These are phyloP conservation scores for Microascus cirrosus DNA, from an alignment of 2,329 filamentous ascomycete genomes.

Conservation along the genomic window DNA sequence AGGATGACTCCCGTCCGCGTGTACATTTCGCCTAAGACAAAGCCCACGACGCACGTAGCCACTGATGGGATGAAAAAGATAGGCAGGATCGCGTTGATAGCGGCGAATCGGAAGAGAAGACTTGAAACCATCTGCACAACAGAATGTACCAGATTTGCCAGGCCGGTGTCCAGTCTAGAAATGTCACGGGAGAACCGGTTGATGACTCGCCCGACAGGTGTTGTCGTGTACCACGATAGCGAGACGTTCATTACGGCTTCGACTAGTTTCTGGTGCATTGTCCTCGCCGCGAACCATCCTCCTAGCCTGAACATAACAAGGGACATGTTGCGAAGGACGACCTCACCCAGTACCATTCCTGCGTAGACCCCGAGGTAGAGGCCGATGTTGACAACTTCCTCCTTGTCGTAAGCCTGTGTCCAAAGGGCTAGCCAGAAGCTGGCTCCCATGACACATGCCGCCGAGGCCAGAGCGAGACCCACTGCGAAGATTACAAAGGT, in stretches of 20 bases:
- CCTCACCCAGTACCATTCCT: conserved; percentile 29
- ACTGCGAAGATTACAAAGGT: conserved; percentile 4
- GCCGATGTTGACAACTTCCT: conserved; percentile 28
- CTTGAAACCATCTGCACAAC: conserved; percentile 28
- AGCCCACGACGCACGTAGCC: conserved; percentile 30
- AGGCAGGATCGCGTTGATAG: conserved; percentile 39
- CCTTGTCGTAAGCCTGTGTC: conserved; percentile 14
- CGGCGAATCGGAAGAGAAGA: conserved; percentile 32
- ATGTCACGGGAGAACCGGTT: conserved; percentile 48
- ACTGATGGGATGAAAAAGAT: conserved; percentile 35
- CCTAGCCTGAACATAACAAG: conserved; percentile 41
- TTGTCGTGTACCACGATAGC: conserved; percentile 44
- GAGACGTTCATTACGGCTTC: conserved; percentile 40
- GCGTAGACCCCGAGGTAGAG: conserved; percentile 45
- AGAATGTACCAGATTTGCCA: conserved; percentile 32
- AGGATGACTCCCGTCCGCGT: conserved; percentile 31
- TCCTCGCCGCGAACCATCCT: conserved; percentile 42
- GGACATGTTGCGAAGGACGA: conserved; percentile 26
- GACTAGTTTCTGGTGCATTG: conserved; percentile 40
- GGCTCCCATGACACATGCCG: conserved; percentile 5
- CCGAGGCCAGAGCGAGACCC: neutral
- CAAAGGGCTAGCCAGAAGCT: conserved; percentile 38
- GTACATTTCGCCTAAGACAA: conserved; percentile 28
- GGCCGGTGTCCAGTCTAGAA: conserved; percentile 37
- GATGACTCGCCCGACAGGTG: conserved; percentile 39